A percentile compares a stretch with the other conserved stretches of the same genome.
phyloP scores from a whole-genome alignment of 495 filamentous ascomycete genomes.

The Neurospora sp. region DNA sequence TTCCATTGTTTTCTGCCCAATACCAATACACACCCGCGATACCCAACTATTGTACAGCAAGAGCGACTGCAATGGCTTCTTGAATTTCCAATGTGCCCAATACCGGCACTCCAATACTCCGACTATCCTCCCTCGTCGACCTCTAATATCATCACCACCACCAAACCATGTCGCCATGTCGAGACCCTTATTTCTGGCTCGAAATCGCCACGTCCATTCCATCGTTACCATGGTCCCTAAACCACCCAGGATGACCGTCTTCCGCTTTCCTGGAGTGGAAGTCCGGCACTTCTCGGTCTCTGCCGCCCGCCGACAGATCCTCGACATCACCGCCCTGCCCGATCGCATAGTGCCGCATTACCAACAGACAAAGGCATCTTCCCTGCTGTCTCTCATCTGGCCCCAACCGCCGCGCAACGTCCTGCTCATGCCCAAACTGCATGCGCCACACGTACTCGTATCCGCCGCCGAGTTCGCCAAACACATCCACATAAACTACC shows the following conservation, averaged over 20 bases:
- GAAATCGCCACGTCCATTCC: constrained; percentile 8
- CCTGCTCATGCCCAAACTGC: constrained; percentile 78
- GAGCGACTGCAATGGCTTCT: neutral
- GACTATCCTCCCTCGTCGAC: neutral
- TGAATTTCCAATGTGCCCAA: neutral
- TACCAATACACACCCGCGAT: neutral
- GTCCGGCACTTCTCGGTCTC: constrained; percentile 38
- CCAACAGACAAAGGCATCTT: constrained; percentile 35
- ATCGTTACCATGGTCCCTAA: constrained; percentile 3
- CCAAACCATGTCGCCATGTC: constrained; percentile 22
- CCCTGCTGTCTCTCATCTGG: constrained; percentile 79
- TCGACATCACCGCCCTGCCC: constrained; percentile 41
- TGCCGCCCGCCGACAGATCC: constrained; percentile 31
- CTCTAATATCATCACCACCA: neutral
- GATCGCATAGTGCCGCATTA: constrained; percentile 44
- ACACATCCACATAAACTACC: constrained; percentile 73
- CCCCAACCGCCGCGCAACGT: constrained; percentile 79
- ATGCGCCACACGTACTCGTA: constrained; percentile 56
- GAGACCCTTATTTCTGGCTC: constrained; percentile 10
- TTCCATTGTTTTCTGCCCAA: neutral
- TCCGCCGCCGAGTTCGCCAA: constrained; percentile 71
- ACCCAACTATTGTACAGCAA: neutral
- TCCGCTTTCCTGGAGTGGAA: neutral
- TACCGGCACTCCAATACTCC: neutral
- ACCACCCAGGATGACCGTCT: constrained; percentile 5